Evolutionary conservation across 164 flowering plant genomes (phyloP), one percentile per base, ranked within the genome.

Genomic region (Platanus orientalis): DNA sequence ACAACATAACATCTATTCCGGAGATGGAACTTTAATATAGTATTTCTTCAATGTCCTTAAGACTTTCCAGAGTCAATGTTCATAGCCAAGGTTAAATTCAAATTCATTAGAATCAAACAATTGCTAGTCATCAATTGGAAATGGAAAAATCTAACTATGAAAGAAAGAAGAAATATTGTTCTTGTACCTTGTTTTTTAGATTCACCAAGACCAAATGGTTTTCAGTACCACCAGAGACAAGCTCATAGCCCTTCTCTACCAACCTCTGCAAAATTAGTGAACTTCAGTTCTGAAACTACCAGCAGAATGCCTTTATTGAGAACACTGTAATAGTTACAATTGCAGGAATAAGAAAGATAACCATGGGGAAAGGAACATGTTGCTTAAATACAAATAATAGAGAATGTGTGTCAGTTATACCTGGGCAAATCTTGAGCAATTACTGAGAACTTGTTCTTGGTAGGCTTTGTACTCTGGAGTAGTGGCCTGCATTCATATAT

Each of bases 151-250:
- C 40, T 49, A 65, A 19, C 48, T 42, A 26, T 10, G 1, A 32
- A 61, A 16, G 30, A 11, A 34, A 44, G 29, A 58, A 60, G 10
- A 42, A 54, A 12, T 7, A 23, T 56, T 32, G 9, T 7, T 17
- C 27, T 14, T 44, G 52, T 71, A 84, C 88, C 88, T 76, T 84
- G 65, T 65, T 70, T 63, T 75, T 82, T 61, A 84, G 71, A 67
- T 92, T 92, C 60, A 92, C 97, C 83, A 92, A 74, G 48, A 94
- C 97, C 47, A 94, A 69, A 78, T 94, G 99, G 78, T 91, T 94
- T 7, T 94, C 99, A 60, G 99, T 94, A 69, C 99, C 99, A 54
- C 97, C 99, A 69, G 97, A 91, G 20, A 95, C 99, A 69, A 95
- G 88, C 20, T 92, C 94, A 73, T 89, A 95, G 57, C 97, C 96